These are phyloP conservation scores for Trichocladium uniseriatum DNA, from an alignment of 495 filamentous ascomycete species.

Conservation along the genomic window DNA sequence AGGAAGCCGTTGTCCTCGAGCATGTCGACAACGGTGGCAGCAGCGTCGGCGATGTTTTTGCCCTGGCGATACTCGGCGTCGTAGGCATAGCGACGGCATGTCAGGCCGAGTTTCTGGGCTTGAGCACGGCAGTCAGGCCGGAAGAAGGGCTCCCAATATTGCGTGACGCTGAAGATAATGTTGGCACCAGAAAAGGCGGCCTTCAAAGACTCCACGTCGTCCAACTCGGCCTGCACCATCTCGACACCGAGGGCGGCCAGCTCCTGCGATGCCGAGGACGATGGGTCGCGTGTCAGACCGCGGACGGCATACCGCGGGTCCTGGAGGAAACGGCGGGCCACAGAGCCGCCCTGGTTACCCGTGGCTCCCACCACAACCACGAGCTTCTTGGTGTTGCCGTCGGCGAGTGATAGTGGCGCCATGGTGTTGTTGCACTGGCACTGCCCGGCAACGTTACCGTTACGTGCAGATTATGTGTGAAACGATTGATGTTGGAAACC, in stretches of 20 bases:
- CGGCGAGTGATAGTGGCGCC: neutral
- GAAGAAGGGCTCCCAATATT: constrained; percentile 42
- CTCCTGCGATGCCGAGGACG: constrained; percentile 26
- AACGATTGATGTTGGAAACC: too few species aligned
- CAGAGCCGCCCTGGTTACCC: constrained; percentile 38
- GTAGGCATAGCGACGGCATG: constrained; percentile 35
- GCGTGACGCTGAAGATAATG: constrained; percentile 42
- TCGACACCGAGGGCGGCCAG: constrained; percentile 35
- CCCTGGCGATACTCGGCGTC: constrained; percentile 43
- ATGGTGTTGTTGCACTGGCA: neutral
- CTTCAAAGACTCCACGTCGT: constrained; percentile 31
- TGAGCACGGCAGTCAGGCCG: constrained; percentile 21
- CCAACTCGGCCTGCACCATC: constrained; percentile 35
- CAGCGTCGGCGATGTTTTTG: constrained; percentile 45
- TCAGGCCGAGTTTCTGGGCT: constrained; percentile 18
- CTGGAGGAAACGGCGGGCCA: constrained; percentile 31
- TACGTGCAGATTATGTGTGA: too few species aligned
- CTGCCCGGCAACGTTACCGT: too few species aligned
- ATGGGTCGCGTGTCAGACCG: constrained; percentile 41
- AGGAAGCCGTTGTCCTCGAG: constrained; percentile 40
- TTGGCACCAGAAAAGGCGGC: constrained; percentile 36
- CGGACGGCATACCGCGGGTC: constrained; percentile 30
- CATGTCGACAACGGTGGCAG: constrained; percentile 33
- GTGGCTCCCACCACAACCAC: constrained; percentile 35
- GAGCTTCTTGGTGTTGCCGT: constrained; percentile 19